Conservation (phyloP, 371 early-diverging fungal genomes). For the Batrachochytrium dendrobatidis region DNA sequence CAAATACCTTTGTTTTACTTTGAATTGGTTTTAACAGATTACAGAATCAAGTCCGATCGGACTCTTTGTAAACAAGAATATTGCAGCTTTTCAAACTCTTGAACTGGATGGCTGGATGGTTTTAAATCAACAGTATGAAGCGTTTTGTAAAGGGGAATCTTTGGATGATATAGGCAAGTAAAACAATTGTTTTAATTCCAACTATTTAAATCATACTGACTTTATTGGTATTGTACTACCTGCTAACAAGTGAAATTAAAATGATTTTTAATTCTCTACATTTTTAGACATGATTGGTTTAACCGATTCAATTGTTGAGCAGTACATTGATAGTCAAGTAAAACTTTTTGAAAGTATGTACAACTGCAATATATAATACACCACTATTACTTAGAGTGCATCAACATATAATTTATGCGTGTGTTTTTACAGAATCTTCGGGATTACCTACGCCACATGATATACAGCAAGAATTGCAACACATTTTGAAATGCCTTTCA, state of each 20-base stretch:
- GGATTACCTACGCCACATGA: background rate
- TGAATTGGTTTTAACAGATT: background rate
- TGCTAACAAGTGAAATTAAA: too few species aligned
- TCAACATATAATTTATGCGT: background rate
- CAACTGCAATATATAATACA: background rate
- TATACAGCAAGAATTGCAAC: background rate
- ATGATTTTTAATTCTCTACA: too few species aligned
- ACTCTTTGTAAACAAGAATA: background rate
- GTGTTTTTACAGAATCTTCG: background rate
- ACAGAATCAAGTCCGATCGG: conserved; percentile 1
- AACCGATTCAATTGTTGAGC: background rate
- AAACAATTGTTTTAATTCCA: too few species aligned
- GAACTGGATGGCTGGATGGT: background rate
- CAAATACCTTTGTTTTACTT: too few species aligned
- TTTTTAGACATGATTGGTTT: too few species aligned
- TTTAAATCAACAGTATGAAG: too few species aligned
- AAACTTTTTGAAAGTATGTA: background rate
- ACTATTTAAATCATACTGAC: too few species aligned
- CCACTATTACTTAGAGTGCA: background rate
- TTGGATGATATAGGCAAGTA: too few species aligned
- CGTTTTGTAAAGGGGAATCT: too few species aligned
- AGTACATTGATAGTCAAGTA: background rate
- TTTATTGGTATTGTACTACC: too few species aligned
- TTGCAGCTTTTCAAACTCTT: background rate
- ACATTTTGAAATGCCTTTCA: background rate